Conservation (phyloP, 306 rosid genomes). For the Begonia masoniana region DNA sequence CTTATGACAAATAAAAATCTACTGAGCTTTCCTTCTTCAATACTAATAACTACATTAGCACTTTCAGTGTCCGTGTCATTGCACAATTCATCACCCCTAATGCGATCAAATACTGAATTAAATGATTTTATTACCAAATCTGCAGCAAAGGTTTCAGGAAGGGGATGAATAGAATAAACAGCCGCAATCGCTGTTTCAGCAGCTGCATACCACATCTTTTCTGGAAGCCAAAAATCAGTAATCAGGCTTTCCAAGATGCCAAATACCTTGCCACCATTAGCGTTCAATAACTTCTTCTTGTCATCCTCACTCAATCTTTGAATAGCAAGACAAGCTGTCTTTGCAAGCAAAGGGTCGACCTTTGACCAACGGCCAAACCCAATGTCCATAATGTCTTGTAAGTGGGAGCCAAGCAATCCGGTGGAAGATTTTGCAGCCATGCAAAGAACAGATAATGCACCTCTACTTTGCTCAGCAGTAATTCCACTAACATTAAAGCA, state of each 20-base stretch:
- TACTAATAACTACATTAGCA: constrained; percentile 32
- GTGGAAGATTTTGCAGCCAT: constrained; percentile 80
- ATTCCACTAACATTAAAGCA: constrained; percentile 85
- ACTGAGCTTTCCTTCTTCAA: constrained; percentile 54
- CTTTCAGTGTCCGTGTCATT: constrained; percentile 31
- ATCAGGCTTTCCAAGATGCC: constrained; percentile 61
- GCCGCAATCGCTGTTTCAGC: constrained; percentile 88
- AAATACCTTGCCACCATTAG: constrained; percentile 50
- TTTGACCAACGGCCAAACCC: constrained; percentile 99
- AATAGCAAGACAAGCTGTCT: constrained; percentile 82
- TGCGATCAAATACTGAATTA: constrained; percentile 36
- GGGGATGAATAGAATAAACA: constrained; percentile 66
- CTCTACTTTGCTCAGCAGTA: constrained; percentile 84
- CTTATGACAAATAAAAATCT: constrained; percentile 67
- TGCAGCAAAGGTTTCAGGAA: constrained; percentile 71
- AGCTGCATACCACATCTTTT: constrained; percentile 83
- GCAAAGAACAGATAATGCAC: constrained; percentile 81
- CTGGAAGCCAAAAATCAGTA: constrained; percentile 71
- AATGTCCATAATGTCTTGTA: constrained; percentile 80
- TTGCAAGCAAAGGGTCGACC: constrained; percentile 84
- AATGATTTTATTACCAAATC: constrained; percentile 53
- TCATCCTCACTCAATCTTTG: constrained; percentile 78
- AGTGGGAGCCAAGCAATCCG: constrained; percentile 64
- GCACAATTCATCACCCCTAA: constrained; percentile 37
- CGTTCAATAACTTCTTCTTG: constrained; percentile 51